Evolutionary conservation across 805 yeast genomes (phyloP), one percentile per base, ranked within the genome.

Genomic region (Barnettozyma siamensis): DNA sequence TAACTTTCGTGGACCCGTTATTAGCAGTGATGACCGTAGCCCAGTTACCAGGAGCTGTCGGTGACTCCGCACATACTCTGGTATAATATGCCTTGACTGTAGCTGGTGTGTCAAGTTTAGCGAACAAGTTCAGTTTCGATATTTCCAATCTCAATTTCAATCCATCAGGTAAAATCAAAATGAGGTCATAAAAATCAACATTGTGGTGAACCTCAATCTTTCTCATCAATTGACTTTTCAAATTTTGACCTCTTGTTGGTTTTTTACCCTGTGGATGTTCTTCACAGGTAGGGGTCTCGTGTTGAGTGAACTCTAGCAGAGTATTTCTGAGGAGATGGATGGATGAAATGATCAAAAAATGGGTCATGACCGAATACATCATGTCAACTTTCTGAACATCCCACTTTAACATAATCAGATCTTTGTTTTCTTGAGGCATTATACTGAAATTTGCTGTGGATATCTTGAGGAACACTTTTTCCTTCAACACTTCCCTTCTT

Each of bases 61-160:
- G 80, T 0, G 83, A 77, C 38, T 74, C 76, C 1, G 74, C 74
- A 44, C 78, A 64, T 4, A 72, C 40, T 37, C 83, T 60, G 3
- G 65, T 39, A 36, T 67, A 63, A 3, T 58, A 58, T 3, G 71
- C 60, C 12, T 39, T 42, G 1, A 65, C 17, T 1, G 40, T 35
- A 1, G 64, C 17, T 7, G 62, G 54, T 1, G 54, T 44, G 2
- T 47, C 38, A 7, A 55, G 44, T 7, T 49, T 48, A 1, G 59
- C 45, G 5, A 43, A 35, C 1, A 62, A 36, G 15, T 43, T 53
- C 1, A 60, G 32, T 7, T 57, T 58, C 7, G 67, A 57, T 0
- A 66, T 21, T 47, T 80, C 84, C 1, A 76, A 10, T 48, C 71
- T 71, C 15, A 75, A 49, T 20, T 67, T 71, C 45, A 79, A 67